Evolutionary conservation across 108 stramenopile species (phyloP).

Genomic region (Nannochloropsis granulata): DNA sequence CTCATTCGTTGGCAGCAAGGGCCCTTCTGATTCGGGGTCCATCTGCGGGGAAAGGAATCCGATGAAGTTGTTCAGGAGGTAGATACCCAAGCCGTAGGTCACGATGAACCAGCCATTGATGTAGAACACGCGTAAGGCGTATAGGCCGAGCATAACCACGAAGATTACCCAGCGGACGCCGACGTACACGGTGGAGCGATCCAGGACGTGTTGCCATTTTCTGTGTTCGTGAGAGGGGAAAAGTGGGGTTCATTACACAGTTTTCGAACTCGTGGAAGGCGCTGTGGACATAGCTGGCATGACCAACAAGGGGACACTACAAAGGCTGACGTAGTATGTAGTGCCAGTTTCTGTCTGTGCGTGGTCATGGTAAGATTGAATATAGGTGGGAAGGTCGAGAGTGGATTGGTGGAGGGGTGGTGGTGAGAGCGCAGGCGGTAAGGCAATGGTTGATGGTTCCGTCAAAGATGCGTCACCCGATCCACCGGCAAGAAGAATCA

Average conservation of each 20-base stretch:
- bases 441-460: too few species aligned
- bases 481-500: too few species aligned
- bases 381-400: too few species aligned
- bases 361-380: too few species aligned
- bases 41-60: conserved; percentile 83
- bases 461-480: too few species aligned
- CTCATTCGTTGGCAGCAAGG: conserved; percentile 20
- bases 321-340: too few species aligned
- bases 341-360: too few species aligned
- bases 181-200: conserved; percentile 71
- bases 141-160: conserved; percentile 48
- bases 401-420: too few species aligned
- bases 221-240: neutral
- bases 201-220: conserved; percentile 81
- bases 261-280: too few species aligned
- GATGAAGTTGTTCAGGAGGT: conserved; percentile 95
- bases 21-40: conserved; percentile 50
- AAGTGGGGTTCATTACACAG: neutral
- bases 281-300: too few species aligned
- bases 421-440: too few species aligned
- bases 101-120: conserved; percentile 96
- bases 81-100: conserved; percentile 96
- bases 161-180: conserved; percentile 31
- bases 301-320: too few species aligned
- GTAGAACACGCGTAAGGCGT: conserved; percentile 76